Evolutionary conservation across 169 alveolate species (phyloP).

Genomic region (Amoebophrya sp.): DNA sequence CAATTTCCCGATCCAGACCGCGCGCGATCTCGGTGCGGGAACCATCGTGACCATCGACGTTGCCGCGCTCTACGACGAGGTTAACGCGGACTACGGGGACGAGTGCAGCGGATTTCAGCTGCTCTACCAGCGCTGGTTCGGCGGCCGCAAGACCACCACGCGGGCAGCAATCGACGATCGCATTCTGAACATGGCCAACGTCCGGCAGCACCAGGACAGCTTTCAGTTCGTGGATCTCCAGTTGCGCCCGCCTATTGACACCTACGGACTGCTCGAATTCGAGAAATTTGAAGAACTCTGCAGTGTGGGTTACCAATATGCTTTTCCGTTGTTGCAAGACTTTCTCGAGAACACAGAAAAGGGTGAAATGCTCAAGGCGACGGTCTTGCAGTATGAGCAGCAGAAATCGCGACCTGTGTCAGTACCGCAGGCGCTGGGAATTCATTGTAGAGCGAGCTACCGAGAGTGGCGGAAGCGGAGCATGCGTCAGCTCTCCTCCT

Average conservation of each 20-base stretch:
- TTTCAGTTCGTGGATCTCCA: conserved; percentile 25
- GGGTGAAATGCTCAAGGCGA: background rate
- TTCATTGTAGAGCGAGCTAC: background rate
- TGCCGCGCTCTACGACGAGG: conserved; percentile 22
- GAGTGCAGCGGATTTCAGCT: background rate
- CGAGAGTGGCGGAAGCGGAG: background rate
- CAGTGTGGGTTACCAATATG: conserved; percentile 26
- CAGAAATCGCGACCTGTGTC: too few species aligned
- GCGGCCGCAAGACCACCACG: background rate
- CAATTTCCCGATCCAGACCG: conserved; percentile 31
- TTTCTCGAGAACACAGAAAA: background rate
- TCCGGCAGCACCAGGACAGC: background rate
- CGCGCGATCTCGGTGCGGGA: conserved; percentile 32
- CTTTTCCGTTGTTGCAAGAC: conserved; percentile 20
- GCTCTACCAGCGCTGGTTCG: background rate
- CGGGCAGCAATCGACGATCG: background rate
- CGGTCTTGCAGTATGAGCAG: background rate
- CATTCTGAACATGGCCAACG: background rate
- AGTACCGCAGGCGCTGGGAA: background rate
- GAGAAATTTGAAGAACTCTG: background rate
- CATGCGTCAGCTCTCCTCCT: background rate
- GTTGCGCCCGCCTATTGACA: conserved; percentile 38
- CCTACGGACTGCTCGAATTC: conserved; percentile 24
- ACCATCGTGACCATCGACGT: conserved; percentile 28
- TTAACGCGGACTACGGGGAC: conserved; percentile 30